Evolutionary conservation across 345 rosid species (phyloP).

Genomic region (Pugionium dolabratum): DNA sequence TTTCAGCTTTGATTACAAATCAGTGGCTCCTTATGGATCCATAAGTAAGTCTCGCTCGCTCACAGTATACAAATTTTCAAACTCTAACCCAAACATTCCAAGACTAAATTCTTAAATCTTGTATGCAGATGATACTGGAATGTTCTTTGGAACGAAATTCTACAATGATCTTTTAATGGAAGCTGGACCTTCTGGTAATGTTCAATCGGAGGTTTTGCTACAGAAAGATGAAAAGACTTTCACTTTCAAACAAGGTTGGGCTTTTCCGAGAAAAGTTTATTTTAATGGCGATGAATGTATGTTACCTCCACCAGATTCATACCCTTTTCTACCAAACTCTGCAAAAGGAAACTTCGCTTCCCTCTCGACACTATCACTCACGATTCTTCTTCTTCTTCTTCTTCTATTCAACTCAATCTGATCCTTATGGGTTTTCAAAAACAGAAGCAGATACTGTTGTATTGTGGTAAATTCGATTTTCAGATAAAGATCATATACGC

Average conservation of each 20-base stretch:
- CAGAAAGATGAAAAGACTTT: constrained; percentile 76
- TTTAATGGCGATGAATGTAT: constrained; percentile 93
- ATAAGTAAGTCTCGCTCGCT: constrained; percentile 50
- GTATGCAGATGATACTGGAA: constrained; percentile 78
- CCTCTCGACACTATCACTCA: constrained; percentile 29
- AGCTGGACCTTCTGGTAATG: constrained; percentile 84
- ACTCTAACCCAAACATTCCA: background rate
- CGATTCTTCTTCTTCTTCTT: constrained; percentile 40
- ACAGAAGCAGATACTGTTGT: constrained; percentile 12
- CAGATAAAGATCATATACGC: constrained; percentile 1
- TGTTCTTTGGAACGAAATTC: constrained; percentile 77
- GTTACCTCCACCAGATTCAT: constrained; percentile 83
- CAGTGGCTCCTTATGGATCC: constrained; percentile 69
- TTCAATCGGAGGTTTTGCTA: constrained; percentile 84
- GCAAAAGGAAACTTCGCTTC: constrained; percentile 40
- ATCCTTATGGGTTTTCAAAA: constrained; percentile 6
- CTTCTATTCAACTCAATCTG: constrained; percentile 34
- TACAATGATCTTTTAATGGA: constrained; percentile 85
- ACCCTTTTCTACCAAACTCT: constrained; percentile 76
- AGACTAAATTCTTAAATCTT: background rate
- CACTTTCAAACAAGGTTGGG: constrained; percentile 91
- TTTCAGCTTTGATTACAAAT: constrained; percentile 80
- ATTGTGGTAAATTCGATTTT: background rate
- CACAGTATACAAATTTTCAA: background rate
- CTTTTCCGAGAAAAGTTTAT: constrained; percentile 83